Evolutionary conservation across 257 asterid genomes (phyloP), one percentile per base, ranked within the genome.

Genomic region (Solanum verrucosum): DNA sequence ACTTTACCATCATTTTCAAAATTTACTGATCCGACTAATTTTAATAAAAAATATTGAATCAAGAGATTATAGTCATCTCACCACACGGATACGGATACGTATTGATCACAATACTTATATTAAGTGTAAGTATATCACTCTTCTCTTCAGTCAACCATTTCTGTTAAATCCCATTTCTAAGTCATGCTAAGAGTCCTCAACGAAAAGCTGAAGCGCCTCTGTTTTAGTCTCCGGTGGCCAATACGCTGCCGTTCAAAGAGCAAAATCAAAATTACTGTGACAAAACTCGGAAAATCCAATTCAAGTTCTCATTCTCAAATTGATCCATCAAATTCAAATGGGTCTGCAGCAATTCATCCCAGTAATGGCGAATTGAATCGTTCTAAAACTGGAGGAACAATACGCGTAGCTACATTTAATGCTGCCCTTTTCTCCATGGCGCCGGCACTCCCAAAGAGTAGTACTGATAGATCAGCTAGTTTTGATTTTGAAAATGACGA

Each of bases 361-460:
- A 95, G 95, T 44, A 86, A 82, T 31, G 70, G 86, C 6, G 97
- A 93, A 82, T 73, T 83, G 21, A 89, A 87, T 35, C 89, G 91
- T 88, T 73, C 85, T 7, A 92, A 88, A 84, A 84, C 88, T 90
- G 77, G 83, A 88, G 87, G 63, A 84, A 87, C 88, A 0, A 84
- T 93, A 35, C 84, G 99, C 86, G 89, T 97, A 16, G 99, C 96
- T 0, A 92, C 99, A 88, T 97, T 97, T 65, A 97, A 96, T 90
- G 99, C 99, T 91, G 98, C 99, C 93, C 92, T 96, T 5, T 97
- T 97, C 90, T 96, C 99, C 93, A 95, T 96, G 98, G 99, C 99
- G 33, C 98, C 98, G 6, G 98, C 95, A 15, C 95, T 95, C 34
- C 93, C 98, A 2, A 89, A 87, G 68, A 7, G 10, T 31, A 7